Evolutionary conservation across 1,284 basidiomycete genomes (phyloP), one percentile per base, ranked within the genome.

Genomic region (Mycena citricolor): DNA sequence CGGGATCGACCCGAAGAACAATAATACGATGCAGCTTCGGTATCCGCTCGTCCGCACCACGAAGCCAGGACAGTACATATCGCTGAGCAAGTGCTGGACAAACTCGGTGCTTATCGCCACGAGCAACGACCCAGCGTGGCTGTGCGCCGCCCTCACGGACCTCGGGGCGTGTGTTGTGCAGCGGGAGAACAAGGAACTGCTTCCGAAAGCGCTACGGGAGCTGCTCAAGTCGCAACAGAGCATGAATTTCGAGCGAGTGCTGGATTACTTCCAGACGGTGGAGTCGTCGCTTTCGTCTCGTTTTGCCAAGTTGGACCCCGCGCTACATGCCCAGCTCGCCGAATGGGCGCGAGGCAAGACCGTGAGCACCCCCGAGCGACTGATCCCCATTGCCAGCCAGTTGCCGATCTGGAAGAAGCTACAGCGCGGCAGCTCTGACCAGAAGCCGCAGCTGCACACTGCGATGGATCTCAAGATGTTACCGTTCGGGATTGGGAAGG

Each of bases 371-470:
- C 51, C 57, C 3, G 36, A 43, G 11, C 20, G 54, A 2, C 47
- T 59, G 2, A 32, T 55, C 19, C n/a, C 42, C 5, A 34, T 57
- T 10, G 64, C 61, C 4, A 49, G 30, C 32, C 39, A 33, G 20
- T 56, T 70, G 30, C 68, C 67, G 11, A 60, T 70, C 21, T 70
- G 68, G 68, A 56, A 51, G 8, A 52, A 57, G 7, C 50, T 54
- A 10, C 48, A 36, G 25, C 31, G 42, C 42, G 39, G 29, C 33
- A 32, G 8, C 29, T 30, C 19, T 3, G 39, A 35, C 19, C 52
- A 23, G 16, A 24, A 19, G n/a, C 44, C 44, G 1, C 42, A 42
- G 14, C 42, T 60, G 33, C 52, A 58, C 22, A 19, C 59, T 4
- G 64, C 63, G 14, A 42, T 56, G 10, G 54, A 45, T 5, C 45